Evolutionary conservation across 176 grass and related monocot species (phyloP), one percentile per base, ranked within the genome.

Genomic region (Eleusine indica): DNA sequence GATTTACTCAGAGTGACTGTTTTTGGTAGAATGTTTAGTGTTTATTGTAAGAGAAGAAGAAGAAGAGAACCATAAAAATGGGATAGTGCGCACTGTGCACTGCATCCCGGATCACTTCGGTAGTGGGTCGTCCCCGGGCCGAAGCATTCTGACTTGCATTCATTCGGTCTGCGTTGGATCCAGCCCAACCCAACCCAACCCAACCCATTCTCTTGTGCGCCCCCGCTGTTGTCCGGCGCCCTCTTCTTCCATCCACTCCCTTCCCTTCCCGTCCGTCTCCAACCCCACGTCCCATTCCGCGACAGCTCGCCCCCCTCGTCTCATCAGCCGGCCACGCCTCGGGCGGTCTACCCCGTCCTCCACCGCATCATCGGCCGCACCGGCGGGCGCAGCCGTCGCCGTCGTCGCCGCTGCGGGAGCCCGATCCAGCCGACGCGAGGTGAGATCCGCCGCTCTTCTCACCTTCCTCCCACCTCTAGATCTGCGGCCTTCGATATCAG

Each of bases 351-450:
- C 65, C 68, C 49, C 42, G 28, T 19, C 49, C n/a, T 32, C 32
- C 65, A 58, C 39, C 68, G 40, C 28, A 39, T 32, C 62, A 9
- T 32, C 48, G 48, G 32, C 66, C 6, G 2, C 70, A 61, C 41
- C 44, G 22, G 54, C 67, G 9, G 41, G 11, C 5, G 63, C 63
- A 66, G 63, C 1, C 28, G 1, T 17, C 66, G 7, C 75, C 21
- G 42, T 21, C 52, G 11, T 65, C 7, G 28, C 25, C 32, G 32
- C 32, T 2, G 32, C 32, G n/a, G 74, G 42, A 32, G 5, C 39
- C n/a, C 65, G 85, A 76, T 82, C 79, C 22, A 51, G 35, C 4
- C 41, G 52, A 53, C 41, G 41, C 56, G 9, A 82, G 79, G 85
- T 87, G 71, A 82, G 52, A 11, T 41, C 65, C 65, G 41, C 19